Evolutionary conservation across 1,284 basidiomycete genomes (phyloP), one percentile per base, ranked within the genome.

Genomic region (Tylopilus orsonianus): DNA sequence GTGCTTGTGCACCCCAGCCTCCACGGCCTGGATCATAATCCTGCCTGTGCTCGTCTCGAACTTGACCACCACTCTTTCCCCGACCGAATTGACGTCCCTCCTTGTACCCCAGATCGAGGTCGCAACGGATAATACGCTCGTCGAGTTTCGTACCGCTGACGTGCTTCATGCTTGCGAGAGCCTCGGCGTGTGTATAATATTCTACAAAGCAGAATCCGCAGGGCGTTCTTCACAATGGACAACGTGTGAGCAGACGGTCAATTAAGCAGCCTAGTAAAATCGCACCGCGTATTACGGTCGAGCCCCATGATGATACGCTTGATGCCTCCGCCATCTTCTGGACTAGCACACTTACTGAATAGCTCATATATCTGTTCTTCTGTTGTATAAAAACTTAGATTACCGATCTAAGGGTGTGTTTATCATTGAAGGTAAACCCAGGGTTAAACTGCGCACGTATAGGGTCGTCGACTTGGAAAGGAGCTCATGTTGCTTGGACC

Each of bases 191-290:
- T 8, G 92, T 93, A 70, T 98, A 99, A 70, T 93, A 99, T 67
- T 99, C 97, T 50, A 99, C 97, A 64, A 99, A 99, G 60, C 96
- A 97, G 70, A 99, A 99, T 1, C 97, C 97, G 66, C 97, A 99
- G 0, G 97, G 97, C 41, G 97, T 99, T 61, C 93, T 96, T 62
- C 29, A 53, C 22, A 39, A 45, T 37, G 43, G 30, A 40, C 5
- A 36, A 19, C 8, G 20, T 38, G 41, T 58, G 26, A 52, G 39
- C 44, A 22, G 29, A 47, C 10, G 40, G 36, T 4, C 26, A 41
- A 26, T 16, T 18, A 34, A 38, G 52, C 14, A 41, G 40, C 36
- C 19, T 38, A 49, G 33, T 37, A 14, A 37, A 37, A 19, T 62
- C 78, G 39, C 47, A 89, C 91, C 95, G 88, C 41, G 89, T 90